phyloP scores from a whole-genome alignment of 768 basidiomycete species.

The Podaxis rugospora region DNA sequence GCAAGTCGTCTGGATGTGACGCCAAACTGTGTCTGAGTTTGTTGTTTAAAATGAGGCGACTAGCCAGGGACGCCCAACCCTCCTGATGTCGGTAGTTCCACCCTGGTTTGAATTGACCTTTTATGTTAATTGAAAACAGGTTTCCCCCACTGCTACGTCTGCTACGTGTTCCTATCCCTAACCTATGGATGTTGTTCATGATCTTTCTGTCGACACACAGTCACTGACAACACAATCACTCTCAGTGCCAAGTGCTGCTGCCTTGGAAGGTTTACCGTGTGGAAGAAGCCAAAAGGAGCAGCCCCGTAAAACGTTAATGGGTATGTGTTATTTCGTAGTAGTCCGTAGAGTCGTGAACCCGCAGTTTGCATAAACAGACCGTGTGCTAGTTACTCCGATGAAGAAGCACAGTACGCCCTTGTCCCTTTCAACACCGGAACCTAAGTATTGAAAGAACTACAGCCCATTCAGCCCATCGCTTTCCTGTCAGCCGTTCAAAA shows the following conservation, averaged over 20 bases:
- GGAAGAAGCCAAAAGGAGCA: not conserved
- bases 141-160: not conserved
- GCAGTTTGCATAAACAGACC: conserved; percentile 1
- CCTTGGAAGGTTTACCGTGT: not conserved
- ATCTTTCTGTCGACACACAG: not conserved
- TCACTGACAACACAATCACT: not conserved
- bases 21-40: not conserved
- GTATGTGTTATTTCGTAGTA: not conserved
- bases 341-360: not conserved
- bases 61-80: not conserved
- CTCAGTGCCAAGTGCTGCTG: not conserved
- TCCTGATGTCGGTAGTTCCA: not conserved
- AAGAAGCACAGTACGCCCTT: conserved; percentile 13
- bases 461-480: not conserved
- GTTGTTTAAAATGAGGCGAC: not conserved
- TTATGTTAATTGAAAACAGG: not conserved
- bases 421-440: not conserved
- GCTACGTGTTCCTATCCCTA: not conserved
- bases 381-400: conserved; percentile 9
- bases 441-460: not conserved
- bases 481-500: conserved; percentile 1
- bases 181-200: not conserved
- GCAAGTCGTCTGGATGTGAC: not conserved
- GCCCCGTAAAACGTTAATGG: conserved; percentile 10
- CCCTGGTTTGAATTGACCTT: not conserved